Conservation (phyloP, 139 green algal species). For the Ostreobium quekettii region DNA sequence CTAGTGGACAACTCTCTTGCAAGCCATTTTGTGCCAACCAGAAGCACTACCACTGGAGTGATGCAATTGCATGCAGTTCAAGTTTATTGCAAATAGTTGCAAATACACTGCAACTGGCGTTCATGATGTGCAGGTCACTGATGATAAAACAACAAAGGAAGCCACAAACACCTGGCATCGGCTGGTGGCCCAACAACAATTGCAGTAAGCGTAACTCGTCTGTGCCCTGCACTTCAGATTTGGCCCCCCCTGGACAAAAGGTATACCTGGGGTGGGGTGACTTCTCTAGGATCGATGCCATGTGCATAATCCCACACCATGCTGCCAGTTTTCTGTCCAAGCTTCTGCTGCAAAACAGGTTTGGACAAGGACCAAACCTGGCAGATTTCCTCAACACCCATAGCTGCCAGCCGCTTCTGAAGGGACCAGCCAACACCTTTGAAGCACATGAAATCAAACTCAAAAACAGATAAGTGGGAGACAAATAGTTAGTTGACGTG, state of each 20-base stretch:
- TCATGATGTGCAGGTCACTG: not conserved
- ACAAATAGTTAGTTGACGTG: not conserved
- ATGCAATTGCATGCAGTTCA: too few relatives aligned
- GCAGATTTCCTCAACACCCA: constrained; percentile 48
- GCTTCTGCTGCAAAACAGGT: constrained; percentile 39
- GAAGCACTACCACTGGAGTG: too few relatives aligned
- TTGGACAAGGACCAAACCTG: constrained; percentile 36
- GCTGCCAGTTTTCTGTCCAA: constrained; percentile 69
- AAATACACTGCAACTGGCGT: not conserved
- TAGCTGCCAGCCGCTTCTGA: constrained; percentile 42
- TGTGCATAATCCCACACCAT: constrained; percentile 46
- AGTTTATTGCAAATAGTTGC: not conserved
- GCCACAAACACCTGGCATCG: not conserved
- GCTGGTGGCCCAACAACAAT: not conserved
- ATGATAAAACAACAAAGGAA: not conserved
- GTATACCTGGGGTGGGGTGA: not conserved
- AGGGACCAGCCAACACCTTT: constrained; percentile 65
- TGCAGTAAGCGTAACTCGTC: not conserved
- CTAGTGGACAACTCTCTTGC: too few relatives aligned
- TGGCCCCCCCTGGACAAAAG: too few relatives aligned
- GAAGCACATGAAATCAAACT: not conserved
- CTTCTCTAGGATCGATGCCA: constrained; percentile 39
- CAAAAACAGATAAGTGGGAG: not conserved
- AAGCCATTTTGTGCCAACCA: too few relatives aligned
- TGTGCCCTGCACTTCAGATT: constrained; percentile 15